Evolutionary conservation across 306 rosid species (phyloP), one percentile per base, ranked within the genome.

Genomic region (Trifolium subterraneum): DNA sequence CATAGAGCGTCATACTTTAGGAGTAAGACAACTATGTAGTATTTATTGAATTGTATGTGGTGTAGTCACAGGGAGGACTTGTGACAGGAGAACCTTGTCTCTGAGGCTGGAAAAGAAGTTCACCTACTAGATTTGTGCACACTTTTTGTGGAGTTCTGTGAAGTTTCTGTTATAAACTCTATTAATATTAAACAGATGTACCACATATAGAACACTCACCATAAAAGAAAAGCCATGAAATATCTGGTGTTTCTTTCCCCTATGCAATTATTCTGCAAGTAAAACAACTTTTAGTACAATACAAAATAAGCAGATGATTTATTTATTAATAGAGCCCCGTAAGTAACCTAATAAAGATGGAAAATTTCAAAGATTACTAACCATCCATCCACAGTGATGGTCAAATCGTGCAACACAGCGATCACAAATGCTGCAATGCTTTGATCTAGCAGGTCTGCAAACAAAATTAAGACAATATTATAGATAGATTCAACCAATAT

Each of bases 301-400:
- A 19, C 14, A 45, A 23, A 77, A 70, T 54, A 59, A 56, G 45
- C 64, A 72, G 2, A 47, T 56, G 19, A 68, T 70, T 35, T 7
- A 52, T 52, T 61, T 11, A 54, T 67, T 44, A 19, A 59, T 66
- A 33, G 66, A 78, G 56, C 18, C 71, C 22, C 14, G 50, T 7
- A 71, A 9, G 73, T 50, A 29, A 62, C 64, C 70, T 6, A 42
- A 45, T 36, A 33, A 70, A 50, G 55, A 27, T 38, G 72, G 70
- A 47, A 71, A 42, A 10, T 9, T 31, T 70, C 58, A 78, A 45
- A 44, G 14, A 41, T 64, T 80, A 9, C 88, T 41, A 29, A 94
- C 99, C 96, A 92, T 91, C 99, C 97, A 94, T 85, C 97, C 99
- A 90, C 97, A 94, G 64, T 94, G 99, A 82, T 92, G 99, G 63